Evolutionary conservation across 208 protist genomes (phyloP).

Genomic region (Acanthamoeba healyi): DNA sequence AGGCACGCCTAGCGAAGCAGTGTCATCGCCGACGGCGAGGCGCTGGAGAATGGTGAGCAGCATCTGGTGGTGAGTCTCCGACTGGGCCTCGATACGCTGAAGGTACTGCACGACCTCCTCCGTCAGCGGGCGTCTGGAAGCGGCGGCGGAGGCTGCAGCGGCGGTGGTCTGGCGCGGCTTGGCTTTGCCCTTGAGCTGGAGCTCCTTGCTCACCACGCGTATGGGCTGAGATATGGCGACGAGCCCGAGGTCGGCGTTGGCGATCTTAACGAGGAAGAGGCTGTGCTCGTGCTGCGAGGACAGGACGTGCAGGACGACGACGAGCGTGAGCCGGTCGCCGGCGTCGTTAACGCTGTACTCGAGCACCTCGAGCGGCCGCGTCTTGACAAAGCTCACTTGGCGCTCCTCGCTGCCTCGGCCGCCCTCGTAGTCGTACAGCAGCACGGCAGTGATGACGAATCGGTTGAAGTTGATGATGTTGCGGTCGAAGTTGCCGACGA

Average conservation of each 20-base stretch:
- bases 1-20: background rate
- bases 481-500: conserved; percentile 13
- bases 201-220: conserved; percentile 37
- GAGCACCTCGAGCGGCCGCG: conserved; percentile 15
- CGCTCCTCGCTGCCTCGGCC: background rate
- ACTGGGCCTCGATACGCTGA: conserved; percentile 22
- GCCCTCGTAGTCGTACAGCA: background rate
- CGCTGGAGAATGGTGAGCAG: conserved; percentile 2
- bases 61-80: conserved; percentile 4
- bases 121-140: background rate
- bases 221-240: background rate
- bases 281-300: conserved; percentile 50
- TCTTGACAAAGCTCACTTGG: conserved; percentile 47
- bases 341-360: conserved; percentile 46
- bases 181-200: conserved; percentile 55
- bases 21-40: background rate
- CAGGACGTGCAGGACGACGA: background rate
- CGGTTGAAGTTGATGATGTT: conserved; percentile 29
- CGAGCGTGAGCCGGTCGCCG: conserved; percentile 16
- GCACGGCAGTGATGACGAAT: conserved; percentile 11
- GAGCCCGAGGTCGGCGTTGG: conserved; percentile 27
- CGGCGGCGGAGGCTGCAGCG: background rate
- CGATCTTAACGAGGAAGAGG: conserved; percentile 52
- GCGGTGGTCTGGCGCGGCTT: background rate
- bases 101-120: background rate